A percentile compares a stretch with the other conserved stretches of the same genome.
phyloP scores from a whole-genome alignment of 1,284 basidiomycete genomes.

The Somion occarium region DNA sequence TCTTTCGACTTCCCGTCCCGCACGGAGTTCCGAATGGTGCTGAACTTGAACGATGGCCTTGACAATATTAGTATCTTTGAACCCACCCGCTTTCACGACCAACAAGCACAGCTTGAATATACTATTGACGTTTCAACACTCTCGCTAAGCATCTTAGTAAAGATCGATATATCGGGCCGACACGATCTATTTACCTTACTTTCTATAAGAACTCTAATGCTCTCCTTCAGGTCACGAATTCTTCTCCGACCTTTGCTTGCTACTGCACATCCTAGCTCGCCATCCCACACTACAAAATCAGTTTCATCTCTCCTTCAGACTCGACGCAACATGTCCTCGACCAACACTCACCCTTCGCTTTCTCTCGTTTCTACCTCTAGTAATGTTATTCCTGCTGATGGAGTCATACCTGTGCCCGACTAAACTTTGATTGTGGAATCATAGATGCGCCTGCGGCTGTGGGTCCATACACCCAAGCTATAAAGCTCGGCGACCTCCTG shows the following conservation, averaged over 20 bases:
- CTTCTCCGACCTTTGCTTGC: neutral
- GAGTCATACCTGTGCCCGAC: neutral
- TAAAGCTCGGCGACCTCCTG: conserved; percentile 81
- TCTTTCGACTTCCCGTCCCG: no score
- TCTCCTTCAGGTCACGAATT: neutral
- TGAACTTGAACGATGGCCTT: no score
- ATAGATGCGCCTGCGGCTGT: conserved; percentile 82
- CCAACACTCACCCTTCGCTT: conserved; percentile 46
- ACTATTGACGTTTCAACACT: no score
- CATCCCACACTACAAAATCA: neutral
- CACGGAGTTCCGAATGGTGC: no score
- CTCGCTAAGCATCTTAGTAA: no score
- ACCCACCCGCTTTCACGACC: no score
- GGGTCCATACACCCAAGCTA: conserved; percentile 89
- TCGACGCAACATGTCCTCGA: conserved; percentile 32
- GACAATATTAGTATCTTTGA: no score
- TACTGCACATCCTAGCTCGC: neutral
- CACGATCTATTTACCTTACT: neutral
- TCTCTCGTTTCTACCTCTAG: conserved; percentile 49
- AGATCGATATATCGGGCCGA: neutral
- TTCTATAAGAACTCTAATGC: neutral
- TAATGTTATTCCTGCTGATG: conserved; percentile 21
- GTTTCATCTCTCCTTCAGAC: neutral
- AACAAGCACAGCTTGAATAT: no score
- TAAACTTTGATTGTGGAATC: neutral